These are phyloP conservation scores for Fusarium tupiense DNA, from an alignment of 2,329 filamentous ascomycete species.

Conservation along the genomic window DNA sequence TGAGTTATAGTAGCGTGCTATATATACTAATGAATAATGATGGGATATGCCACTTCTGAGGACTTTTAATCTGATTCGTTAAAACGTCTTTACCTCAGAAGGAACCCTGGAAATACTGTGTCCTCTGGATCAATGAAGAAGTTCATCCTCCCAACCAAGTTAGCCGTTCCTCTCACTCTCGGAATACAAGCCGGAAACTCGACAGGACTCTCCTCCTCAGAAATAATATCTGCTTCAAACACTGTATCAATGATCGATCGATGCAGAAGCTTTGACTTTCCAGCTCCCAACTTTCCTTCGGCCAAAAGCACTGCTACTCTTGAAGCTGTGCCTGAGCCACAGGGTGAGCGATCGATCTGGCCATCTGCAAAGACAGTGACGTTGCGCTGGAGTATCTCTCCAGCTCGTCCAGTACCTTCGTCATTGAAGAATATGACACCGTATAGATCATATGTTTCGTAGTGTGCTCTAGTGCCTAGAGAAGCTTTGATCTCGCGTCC, in stretches of 20 bases:
- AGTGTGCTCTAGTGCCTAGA: conserved; percentile 6
- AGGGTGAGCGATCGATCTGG: conserved; percentile 41
- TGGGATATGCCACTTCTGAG: not conserved
- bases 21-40: conserved; percentile 12
- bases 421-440: conserved; percentile 32
- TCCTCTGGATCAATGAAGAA: conserved; percentile 32
- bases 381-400: conserved; percentile 22
- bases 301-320: conserved; percentile 27
- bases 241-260: conserved; percentile 15
- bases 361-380: conserved; percentile 42
- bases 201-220: conserved; percentile 16
- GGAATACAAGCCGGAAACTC: conserved; percentile 30
- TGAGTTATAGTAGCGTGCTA: not conserved
- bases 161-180: conserved; percentile 22
- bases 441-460: conserved; percentile 18
- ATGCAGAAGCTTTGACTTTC: conserved; percentile 1
- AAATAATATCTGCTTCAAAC: conserved; percentile 29
- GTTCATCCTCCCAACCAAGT: conserved; percentile 25
- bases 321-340: conserved; percentile 40
- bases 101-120: conserved; percentile 18
- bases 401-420: not conserved
- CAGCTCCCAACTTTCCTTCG: not conserved
- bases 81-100: not conserved
- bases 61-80: accelerated
- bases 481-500: conserved; percentile 30